Evolutionary conservation across 1,284 basidiomycete species (phyloP).

Genomic region (Leccinum subrobustum): DNA sequence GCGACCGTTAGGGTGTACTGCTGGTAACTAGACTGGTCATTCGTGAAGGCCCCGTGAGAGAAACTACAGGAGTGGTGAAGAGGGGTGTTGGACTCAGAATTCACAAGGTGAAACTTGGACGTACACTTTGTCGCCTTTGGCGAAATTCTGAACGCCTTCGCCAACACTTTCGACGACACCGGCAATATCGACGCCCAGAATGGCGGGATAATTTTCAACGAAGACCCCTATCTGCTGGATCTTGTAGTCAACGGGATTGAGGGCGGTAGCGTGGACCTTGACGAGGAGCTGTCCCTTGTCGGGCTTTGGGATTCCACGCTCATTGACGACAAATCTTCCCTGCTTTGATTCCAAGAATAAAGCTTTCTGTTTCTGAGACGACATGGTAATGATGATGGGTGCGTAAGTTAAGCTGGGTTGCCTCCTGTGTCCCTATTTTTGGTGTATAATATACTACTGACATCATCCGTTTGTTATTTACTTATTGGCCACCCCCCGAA

Average conservation of each 20-base stretch:
- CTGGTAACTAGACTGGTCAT: conserved; percentile 31
- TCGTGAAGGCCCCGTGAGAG: conserved; percentile 22
- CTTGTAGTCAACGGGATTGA: conserved; percentile 54
- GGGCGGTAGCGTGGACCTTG: conserved; percentile 39
- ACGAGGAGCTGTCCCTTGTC: conserved; percentile 44
- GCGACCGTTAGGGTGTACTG: conserved; percentile 30
- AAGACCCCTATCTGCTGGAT: conserved; percentile 26
- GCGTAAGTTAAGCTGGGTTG: conserved; percentile 10
- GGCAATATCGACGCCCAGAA: conserved; percentile 47
- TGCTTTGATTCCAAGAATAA: conserved; percentile 26
- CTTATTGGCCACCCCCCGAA: conserved; percentile 32
- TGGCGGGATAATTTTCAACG: conserved; percentile 32
- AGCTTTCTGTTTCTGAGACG: conserved; percentile 28
- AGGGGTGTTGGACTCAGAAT: background rate
- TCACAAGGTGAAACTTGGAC: background rate
- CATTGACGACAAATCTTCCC: conserved; percentile 21
- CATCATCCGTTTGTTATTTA: conserved; percentile 26
- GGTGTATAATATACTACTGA: conserved; percentile 7
- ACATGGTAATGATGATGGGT: conserved; percentile 14
- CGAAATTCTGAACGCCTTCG: conserved; percentile 32
- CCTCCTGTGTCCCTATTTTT: conserved; percentile 8
- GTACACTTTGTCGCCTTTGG: conserved; percentile 44
- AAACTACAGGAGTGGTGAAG: conserved; percentile 9
- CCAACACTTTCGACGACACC: conserved; percentile 46
- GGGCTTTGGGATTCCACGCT: conserved; percentile 36